These are phyloP conservation scores for Talaromyces trachyspermus DNA, from an alignment of 495 filamentous ascomycete species.

Conservation along the genomic window DNA sequence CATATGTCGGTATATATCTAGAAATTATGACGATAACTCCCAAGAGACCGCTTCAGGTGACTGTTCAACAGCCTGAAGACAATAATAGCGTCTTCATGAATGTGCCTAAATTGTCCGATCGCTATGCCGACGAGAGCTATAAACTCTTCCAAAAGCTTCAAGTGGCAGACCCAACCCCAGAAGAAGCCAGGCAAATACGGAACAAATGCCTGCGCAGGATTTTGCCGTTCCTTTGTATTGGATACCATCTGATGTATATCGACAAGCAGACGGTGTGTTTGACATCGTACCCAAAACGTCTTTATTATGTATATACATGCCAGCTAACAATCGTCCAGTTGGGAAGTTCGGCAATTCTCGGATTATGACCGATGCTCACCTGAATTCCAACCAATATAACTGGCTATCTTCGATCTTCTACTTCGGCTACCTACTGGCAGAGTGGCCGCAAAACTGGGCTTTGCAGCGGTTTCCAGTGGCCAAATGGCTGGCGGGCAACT, in stretches of 20 bases:
- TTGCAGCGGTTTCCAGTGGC: constrained; percentile 33
- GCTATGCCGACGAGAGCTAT: constrained; percentile 36
- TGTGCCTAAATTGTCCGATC: constrained; percentile 26
- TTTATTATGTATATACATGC: too few relatives aligned
- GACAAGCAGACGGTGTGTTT: constrained; percentile 37
- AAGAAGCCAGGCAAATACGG: constrained; percentile 28
- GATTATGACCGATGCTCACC: constrained; percentile 38
- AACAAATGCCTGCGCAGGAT: constrained; percentile 34
- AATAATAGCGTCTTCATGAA: constrained; percentile 1
- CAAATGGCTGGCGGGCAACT: constrained; percentile 32
- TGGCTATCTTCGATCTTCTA: constrained; percentile 52
- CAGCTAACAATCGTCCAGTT: constrained; percentile 18
- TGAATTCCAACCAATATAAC: constrained; percentile 35
- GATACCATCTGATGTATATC: constrained; percentile 40
- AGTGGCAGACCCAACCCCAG: constrained; percentile 26
- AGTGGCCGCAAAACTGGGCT: constrained; percentile 36
- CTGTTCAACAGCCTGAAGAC: background rate
- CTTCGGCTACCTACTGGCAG: constrained; percentile 38
- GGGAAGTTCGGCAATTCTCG: constrained; percentile 42
- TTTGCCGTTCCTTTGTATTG: constrained; percentile 34
- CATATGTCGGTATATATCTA: too few relatives aligned
- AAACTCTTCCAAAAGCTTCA: constrained; percentile 34
- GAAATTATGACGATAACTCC: too few relatives aligned
- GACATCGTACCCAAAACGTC: background rate
- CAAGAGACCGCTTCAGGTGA: background rate